Evolutionary conservation across 73 alveolate genomes (phyloP), one percentile per base, ranked within the genome.

Genomic region (Tetrahymena malaccensis): DNA sequence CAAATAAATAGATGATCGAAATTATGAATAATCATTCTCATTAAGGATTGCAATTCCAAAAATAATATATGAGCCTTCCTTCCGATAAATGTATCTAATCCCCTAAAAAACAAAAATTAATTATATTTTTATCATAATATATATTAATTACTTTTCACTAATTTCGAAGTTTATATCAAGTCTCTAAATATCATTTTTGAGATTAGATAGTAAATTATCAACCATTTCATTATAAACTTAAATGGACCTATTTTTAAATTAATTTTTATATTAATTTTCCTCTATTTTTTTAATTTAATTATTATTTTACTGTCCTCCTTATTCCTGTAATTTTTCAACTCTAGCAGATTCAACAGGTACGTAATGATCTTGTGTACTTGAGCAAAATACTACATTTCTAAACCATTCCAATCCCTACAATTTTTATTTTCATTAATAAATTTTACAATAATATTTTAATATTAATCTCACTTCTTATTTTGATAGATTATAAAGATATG

Each of bases 291-390:
- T 70, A 70, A n/a, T 70, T n/a, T 0, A n/a, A n/a, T 27, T 70
- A 70, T 27, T n/a, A n/a, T n/a, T n/a, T 70, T 70, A 70, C 89
- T 27, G 37, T 70, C 89, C 89, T 70, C 89, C 89, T 70, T 70
- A 70, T 70, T 31, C 89, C 11, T 70, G 31, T 70, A 70, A 70
- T n/a, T 70, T 70, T 95, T 98, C 98, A 10, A 98, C 98, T 84
- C 99, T 95, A 9, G 99, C 98, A 38, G 99, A 96, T 70, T 98
- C 99, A 95, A 98, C 98, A 35, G 99, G 99, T 43, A 99, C 99
- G 95, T 98, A 98, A 85, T 96, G 96, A 95, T 98, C 99, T 96
- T 98, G 97, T 93, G 95, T 98, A 12, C 99, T 97, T 35, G 98
- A 94, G 9, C 98, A 96, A 31, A 98, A 97, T 94, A 96, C 98